Percentiles rank a stretch among this genome's conserved stretches.
Conservation (phyloP, 306 rosid species). For the Cercis canadensis region DNA sequence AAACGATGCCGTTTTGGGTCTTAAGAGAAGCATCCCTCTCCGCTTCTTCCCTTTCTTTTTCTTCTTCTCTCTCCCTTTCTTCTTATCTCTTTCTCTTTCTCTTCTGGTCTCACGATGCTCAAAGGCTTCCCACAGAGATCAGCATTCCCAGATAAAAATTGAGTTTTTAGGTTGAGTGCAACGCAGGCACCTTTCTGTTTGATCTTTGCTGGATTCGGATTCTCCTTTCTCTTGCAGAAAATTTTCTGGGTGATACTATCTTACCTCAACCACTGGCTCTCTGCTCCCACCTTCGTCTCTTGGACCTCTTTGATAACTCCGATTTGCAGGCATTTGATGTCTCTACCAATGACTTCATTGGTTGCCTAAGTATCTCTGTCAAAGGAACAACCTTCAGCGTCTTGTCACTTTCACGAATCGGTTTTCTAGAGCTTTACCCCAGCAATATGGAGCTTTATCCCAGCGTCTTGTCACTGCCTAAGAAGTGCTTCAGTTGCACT, state of each 20-base stretch:
- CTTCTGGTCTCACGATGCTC: too few species aligned
- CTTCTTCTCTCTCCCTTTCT: too few species aligned
- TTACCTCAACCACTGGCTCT: constrained; percentile 48
- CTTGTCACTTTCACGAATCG: constrained; percentile 57
- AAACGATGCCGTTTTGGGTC: too few species aligned
- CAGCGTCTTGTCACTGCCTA: too few species aligned
- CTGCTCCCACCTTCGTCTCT: constrained; percentile 59
- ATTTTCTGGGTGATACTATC: constrained; percentile 52
- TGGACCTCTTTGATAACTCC: constrained; percentile 63
- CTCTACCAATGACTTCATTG: constrained; percentile 68
- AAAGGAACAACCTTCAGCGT: constrained; percentile 46
- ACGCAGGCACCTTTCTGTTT: too few species aligned
- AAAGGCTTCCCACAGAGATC: too few species aligned
- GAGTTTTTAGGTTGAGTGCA: too few species aligned
- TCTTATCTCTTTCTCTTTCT: too few species aligned
- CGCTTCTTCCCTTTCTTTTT: too few species aligned
- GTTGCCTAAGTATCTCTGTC: constrained; percentile 70
- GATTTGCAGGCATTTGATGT: constrained; percentile 58
- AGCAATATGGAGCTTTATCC: constrained; percentile 43
- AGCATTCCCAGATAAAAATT: too few species aligned
- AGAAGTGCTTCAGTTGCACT: too few species aligned
- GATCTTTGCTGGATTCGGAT: constrained; percentile 69
- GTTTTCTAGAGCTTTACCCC: constrained; percentile 62
- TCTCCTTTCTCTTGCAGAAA: constrained; percentile 55
- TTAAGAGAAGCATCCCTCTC: too few species aligned